phyloP scores from a whole-genome alignment of 2,329 filamentous ascomycete genomes.

The Diaporthe citriasiana region DNA sequence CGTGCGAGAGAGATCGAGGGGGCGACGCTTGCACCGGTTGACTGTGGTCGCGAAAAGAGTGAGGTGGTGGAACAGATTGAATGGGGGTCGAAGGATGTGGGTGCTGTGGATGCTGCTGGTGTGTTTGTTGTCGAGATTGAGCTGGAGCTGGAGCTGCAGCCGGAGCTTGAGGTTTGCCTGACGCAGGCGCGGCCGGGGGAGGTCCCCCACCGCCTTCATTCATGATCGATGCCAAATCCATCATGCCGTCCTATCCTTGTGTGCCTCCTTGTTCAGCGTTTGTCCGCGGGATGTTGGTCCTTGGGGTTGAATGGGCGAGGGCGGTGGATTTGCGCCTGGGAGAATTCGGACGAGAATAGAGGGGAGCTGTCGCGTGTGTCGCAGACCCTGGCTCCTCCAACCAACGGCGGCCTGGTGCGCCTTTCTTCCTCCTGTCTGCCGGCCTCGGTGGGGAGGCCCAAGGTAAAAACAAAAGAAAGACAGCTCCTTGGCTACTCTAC shows the following conservation, averaged over 20 bases:
- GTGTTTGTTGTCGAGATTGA: conserved; percentile 44
- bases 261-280: conserved; percentile 16
- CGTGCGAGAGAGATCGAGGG: conserved; percentile 59
- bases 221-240: conserved; percentile 69
- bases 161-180: conserved; percentile 44
- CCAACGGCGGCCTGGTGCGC: conserved; percentile 16
- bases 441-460: not conserved
- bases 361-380: conserved; percentile 40
- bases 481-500: conserved; percentile 12
- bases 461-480: conserved; percentile 6
- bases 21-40: conserved; percentile 65
- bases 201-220: conserved; percentile 63
- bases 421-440: conserved; percentile 2
- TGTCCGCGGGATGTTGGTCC: not conserved
- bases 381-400: conserved; percentile 33
- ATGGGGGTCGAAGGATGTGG: conserved; percentile 54
- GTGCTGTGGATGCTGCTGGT: conserved; percentile 48
- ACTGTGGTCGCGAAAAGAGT: conserved; percentile 66
- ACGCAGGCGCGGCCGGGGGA: conserved; percentile 50
- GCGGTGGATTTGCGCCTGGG: conserved; percentile 22
- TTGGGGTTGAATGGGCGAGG: conserved; percentile 12
- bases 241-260: conserved; percentile 44
- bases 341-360: conserved; percentile 34
- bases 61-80: conserved; percentile 57
- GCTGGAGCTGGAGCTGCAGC: conserved; percentile 43